Evolutionary conservation across 371 early-diverging fungal genomes (phyloP).

Genomic region (Sporodiniella umbellata): DNA sequence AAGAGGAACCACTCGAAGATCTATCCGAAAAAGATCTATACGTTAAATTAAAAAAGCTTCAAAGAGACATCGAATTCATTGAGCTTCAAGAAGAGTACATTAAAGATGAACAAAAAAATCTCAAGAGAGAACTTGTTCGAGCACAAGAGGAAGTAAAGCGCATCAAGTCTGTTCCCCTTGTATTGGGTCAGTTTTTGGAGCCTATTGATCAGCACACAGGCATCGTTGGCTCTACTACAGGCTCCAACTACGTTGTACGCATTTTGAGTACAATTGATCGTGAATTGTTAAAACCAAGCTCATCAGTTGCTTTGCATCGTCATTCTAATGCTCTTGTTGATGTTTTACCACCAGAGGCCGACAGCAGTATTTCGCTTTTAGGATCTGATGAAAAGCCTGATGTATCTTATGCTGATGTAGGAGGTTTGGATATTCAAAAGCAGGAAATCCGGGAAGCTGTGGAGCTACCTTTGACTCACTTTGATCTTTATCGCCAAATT

Average conservation of each 20-base stretch:
- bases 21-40: constrained; percentile 84
- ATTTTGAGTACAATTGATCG: constrained; percentile 98
- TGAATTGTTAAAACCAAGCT: constrained; percentile 96
- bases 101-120: constrained; percentile 97
- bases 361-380: constrained; percentile 95
- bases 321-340: constrained; percentile 98
- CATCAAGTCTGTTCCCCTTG: constrained; percentile 98
- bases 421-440: constrained; percentile 99
- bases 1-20: constrained; percentile 45
- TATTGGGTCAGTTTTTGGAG: constrained; percentile 99
- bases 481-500: constrained; percentile 99
- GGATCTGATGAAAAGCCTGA: constrained; percentile 96
- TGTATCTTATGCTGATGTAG: constrained; percentile 97
- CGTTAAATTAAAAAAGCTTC: constrained; percentile 90
- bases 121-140: constrained; percentile 93
- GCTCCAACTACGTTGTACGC: constrained; percentile 94
- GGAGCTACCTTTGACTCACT: constrained; percentile 99
- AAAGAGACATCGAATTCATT: constrained; percentile 94
- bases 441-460: constrained; percentile 99
- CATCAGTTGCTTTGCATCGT: constrained; percentile 97
- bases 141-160: constrained; percentile 99
- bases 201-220: constrained; percentile 98
- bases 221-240: constrained; percentile 97
- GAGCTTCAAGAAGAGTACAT: constrained; percentile 99
- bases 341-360: constrained; percentile 96